A percentile compares a stretch with the other conserved stretches of the same genome.
phyloP scores from a whole-genome alignment of 2,329 filamentous ascomycete genomes.

The Hawksworthiomyces lignivorus region DNA sequence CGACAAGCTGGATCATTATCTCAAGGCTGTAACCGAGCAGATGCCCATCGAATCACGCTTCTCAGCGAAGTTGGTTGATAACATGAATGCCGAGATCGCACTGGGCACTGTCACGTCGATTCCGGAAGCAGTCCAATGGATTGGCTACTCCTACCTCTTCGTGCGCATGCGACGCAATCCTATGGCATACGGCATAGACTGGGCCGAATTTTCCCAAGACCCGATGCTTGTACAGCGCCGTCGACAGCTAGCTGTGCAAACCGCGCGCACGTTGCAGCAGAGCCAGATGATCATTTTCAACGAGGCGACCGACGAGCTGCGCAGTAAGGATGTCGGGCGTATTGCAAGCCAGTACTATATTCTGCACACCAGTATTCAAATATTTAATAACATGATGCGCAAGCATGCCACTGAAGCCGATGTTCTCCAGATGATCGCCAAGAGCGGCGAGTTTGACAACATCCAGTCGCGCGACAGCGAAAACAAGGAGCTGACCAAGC shows the following conservation, averaged over 20 bases:
- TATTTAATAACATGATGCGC: slow-evolving; percentile 94
- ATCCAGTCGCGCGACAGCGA: slow-evolving; percentile 89
- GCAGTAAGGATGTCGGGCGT: slow-evolving; percentile 88
- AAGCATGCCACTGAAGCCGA: slow-evolving; percentile 82
- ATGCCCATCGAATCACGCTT: slow-evolving; percentile 97
- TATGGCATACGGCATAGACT: slow-evolving; percentile 89
- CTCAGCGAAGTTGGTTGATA: slow-evolving; percentile 88
- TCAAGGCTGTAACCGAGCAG: slow-evolving; percentile 88
- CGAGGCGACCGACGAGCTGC: slow-evolving; percentile 83
- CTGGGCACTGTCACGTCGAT: slow-evolving; percentile 94
- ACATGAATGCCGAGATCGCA: slow-evolving; percentile 90
- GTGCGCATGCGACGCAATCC: slow-evolving; percentile 93
- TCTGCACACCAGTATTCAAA: slow-evolving; percentile 82
- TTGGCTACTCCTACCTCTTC: slow-evolving; percentile 95
- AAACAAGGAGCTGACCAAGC: slow-evolving; percentile 70
- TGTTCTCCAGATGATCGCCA: slow-evolving; percentile 89
- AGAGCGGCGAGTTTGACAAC: slow-evolving; percentile 97
- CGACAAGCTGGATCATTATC: slow-evolving; percentile 87
- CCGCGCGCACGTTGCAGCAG: slow-evolving; percentile 76
- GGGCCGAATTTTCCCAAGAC: slow-evolving; percentile 82
- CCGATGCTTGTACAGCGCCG: slow-evolving; percentile 79
- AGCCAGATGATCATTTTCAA: slow-evolving; percentile 99
- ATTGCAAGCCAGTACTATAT: slow-evolving; percentile 98
- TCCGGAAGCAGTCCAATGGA: slow-evolving; percentile 88
- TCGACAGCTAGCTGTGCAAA: slow-evolving; percentile 78